Base-by-base conservation (phyloP, 2,329 filamentous ascomycete species). In the Monosporascus sp. region DNA sequence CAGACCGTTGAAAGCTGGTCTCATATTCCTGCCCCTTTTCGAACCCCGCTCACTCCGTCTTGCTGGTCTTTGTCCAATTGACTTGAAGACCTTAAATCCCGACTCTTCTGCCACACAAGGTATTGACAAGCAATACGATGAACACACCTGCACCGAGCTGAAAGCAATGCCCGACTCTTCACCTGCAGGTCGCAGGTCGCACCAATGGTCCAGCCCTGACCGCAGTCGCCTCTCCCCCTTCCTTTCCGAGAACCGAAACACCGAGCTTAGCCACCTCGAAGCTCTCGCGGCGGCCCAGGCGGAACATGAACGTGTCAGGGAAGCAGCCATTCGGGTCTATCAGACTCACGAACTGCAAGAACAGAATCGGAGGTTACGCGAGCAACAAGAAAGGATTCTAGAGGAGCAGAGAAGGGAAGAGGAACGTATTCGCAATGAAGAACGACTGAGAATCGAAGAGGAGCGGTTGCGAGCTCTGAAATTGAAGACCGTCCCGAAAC, bases 231-330 rank as follows among this genome's bases (percentile, higher is more conserved):
- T 83, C 43, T 78, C 83, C 22, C 79, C 76, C 24, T 79, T 90
- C 27, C 85, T 91, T 54, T 75, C 76, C 41, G 80, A 84, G 50
- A 77, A 82, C 34, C 78, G 81, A 37, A 84, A 88, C 58, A 81
- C 80, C 36, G 84, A 86, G 64, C 74, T 80, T 49, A 77, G 76
- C 52, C 86, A 90, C 65, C 78, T 80, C 54, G 80, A 84, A 60
- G 86, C 87, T 16, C 78, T 93, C 17, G 81, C 81, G 46, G 80
- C 81, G 47, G 86, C 86, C 4, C 82, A 83, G 48, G 76, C 77
- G 16, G 81, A 87, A 63, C 88, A 91, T 66, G 81, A 88, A 38
- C 78, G 81, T 27, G 80, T 93, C 11, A 78, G 79, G 27, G 71
- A 77, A 51, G 70, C 71, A 31, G 80, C 80, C 7, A 66, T 81